A percentile compares a stretch with the other conserved stretches of the same genome.
Conservation (phyloP, 192 early-diverging fungal species). For the Gonapodya prolifera region DNA sequence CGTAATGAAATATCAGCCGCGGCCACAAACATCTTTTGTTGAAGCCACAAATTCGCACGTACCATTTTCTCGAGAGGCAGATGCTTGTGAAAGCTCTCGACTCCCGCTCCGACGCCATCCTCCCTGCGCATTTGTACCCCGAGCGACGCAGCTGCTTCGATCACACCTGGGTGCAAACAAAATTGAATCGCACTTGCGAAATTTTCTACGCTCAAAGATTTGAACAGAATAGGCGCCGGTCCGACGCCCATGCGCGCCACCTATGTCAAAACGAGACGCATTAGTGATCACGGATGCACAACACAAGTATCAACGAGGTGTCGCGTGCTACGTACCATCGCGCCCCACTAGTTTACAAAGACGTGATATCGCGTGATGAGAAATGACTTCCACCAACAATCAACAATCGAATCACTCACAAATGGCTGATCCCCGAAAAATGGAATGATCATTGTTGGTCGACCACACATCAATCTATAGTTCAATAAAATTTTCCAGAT, state of each 20-base stretch:
- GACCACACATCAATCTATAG: not conserved
- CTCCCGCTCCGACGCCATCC: not conserved
- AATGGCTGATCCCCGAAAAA: constrained; percentile 5
- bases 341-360: not conserved
- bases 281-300: not conserved
- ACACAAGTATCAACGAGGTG: too few species aligned
- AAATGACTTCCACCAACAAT: too few species aligned
- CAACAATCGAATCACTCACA: not conserved
- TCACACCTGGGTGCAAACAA: not conserved
- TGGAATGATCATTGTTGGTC: not conserved
- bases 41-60: too few species aligned
- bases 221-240: not conserved
- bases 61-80: constrained; percentile 2
- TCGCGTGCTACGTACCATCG: not conserved
- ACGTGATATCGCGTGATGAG: too few species aligned
- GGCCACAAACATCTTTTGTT: too few species aligned
- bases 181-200: not conserved
- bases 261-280: not conserved
- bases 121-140: not conserved
- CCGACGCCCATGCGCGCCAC: constrained; percentile 1
- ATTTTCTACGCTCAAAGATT: not conserved
- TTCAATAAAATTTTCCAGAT: not conserved
- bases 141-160: not conserved
- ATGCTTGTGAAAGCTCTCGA: not conserved
- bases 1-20: too few species aligned